Base-by-base conservation (phyloP, 805 yeast species). In the Ogataea saltuana region DNA sequence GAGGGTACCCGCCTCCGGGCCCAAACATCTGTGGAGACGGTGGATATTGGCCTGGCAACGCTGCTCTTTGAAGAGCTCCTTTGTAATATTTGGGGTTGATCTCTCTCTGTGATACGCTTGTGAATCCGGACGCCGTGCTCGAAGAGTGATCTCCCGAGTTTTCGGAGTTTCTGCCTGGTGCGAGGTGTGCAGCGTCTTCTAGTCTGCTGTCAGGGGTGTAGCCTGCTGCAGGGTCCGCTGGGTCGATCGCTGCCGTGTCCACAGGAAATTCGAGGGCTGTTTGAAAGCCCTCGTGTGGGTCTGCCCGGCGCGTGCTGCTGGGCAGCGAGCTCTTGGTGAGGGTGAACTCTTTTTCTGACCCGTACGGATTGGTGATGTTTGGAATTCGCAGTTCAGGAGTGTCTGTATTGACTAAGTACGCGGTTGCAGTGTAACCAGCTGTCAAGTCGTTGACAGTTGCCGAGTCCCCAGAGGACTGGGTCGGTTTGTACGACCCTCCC, bases 81-180 rank as follows among this genome's bases (percentile, higher is more conserved):
- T 65, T 57, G 42, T 67, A 71, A 51, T 77, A 80, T 20, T 68
- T 64, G 13, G 85, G 86, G 55, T 85, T 85, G 12, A 80, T 72
- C 20, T 82, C 89, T 59, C 91, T 70, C 63, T 85, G 91, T 6
- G 90, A 83, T 2, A 85, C 86, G 40, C 88, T 81, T 1, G 93
- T 85, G 62, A 85, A 83, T 55, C 82, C 83, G 1, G 91, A 84
- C 35, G 71, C 79, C 5, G 51, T 41, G 37, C 54, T 49, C 7
- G 61, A 59, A 15, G 61, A 62, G 25, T 56, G 21, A 13, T 45
- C 47, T 5, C 44, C 45, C 17, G 42, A 44, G 37, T 27, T 29
- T 26, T 36, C 45, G 15, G 46, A 41, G 18, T 31, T 20, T 6
- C 17, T 12, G 39, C 42, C 42, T 6, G 25, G 41, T 12, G 29